Base-by-base conservation (phyloP, 1,284 basidiomycete species). In the Baeospora myosura region DNA sequence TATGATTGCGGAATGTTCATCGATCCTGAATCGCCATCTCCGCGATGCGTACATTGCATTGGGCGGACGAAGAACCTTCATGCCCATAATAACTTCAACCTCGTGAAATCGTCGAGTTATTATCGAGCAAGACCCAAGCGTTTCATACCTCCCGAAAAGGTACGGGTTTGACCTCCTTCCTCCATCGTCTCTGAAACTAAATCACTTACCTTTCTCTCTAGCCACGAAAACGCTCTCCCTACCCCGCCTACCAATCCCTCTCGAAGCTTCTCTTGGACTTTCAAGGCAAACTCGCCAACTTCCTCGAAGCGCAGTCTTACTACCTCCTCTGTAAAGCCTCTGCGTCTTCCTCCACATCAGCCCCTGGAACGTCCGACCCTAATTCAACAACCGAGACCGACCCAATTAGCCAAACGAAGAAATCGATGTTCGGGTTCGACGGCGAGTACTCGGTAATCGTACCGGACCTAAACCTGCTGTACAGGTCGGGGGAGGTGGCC, bases 381-480 rank as follows among this genome's bases (percentile, higher is more conserved):
- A 8, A 8, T 18, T 11, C 14, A 20, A 12, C 12, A 30, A 30
- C 28, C 3, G 32, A n/a, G 11, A 16, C 21, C 32, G n/a, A n/a
- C n/a, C n/a, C n/a, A n/a, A n/a, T n/a, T n/a, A 29, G 26, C n/a
- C 7, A 33, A 18, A 33, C 11, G 8, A 8, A 11, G 32, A 7
- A 33, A 17, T 33, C 32, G 7, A 3, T 4, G 2, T 40, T 40
- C 18, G n/a, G 24, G 17, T 40, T 40, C 26, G 5, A 7, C 21
- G 38, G 38, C 3, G 16, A 40, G 21, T 40, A 29, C 26, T 40
- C 24, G 3, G 38, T 40, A 10, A 23, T 40, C 24, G 14, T 14
- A 3, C 16, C 26, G 20, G 18, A 40, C 16, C 14, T 40, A 2
- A 5, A 30, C 14, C 14, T 40, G 12, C 22, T 30, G 18, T 11